Conservation (phyloP, 2,329 filamentous ascomycete genomes). For the Beauveria sp. region DNA sequence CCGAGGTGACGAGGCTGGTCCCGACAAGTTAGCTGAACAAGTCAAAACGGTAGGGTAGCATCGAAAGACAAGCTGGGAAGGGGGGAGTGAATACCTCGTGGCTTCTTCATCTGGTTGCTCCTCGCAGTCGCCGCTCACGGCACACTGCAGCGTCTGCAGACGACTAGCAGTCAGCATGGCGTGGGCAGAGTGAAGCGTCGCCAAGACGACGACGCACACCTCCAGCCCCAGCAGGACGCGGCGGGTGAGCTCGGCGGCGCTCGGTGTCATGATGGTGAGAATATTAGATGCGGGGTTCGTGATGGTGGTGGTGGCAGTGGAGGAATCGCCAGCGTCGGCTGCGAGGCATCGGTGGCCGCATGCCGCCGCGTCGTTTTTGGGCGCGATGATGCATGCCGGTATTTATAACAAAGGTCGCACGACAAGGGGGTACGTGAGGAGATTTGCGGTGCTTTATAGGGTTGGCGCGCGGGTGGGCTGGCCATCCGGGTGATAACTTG, state of each 20-base stretch:
- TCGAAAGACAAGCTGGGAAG: too few species aligned
- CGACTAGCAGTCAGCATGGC: neutral
- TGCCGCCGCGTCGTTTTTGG: neutral
- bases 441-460: slow-evolving; percentile 11
- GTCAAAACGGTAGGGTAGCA: too few species aligned
- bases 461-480: neutral
- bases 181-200: neutral
- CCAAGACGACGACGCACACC: neutral
- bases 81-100: neutral
- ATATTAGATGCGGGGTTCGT: neutral
- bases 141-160: slow-evolving; percentile 1
- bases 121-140: neutral
- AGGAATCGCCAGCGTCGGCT: neutral
- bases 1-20: slow-evolving; percentile 21
- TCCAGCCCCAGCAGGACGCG: neutral
- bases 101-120: neutral
- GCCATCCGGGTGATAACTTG: slow-evolving; percentile 22
- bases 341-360: neutral
- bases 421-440: neutral
- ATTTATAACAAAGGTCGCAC: slow-evolving; percentile 1
- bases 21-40: too few species aligned
- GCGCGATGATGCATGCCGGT: neutral
- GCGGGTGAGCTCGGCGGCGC: neutral
- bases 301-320: neutral
- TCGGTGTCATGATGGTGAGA: neutral